Evolutionary conservation across 2,329 filamentous ascomycete species (phyloP), one percentile per base, ranked within the genome.

Genomic region (Colletotrichum sp.): DNA sequence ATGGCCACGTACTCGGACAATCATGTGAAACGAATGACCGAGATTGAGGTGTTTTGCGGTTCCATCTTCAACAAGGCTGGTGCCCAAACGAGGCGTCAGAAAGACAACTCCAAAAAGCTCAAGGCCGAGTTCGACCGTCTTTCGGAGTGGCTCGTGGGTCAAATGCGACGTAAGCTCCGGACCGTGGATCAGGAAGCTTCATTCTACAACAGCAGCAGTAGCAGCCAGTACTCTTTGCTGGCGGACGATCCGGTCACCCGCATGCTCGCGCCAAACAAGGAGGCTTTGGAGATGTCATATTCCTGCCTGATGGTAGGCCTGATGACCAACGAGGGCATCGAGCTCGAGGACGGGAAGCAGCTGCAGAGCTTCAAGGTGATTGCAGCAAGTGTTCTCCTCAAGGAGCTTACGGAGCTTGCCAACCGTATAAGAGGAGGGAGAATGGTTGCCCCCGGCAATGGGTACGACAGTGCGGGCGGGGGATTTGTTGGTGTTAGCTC

Each of bases 21-120:
- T 57, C 83, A 87, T 0, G 82, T 83, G 8, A 79, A 79, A 21
- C 80, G 81, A 0, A 80, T 91, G 9, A 84, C 80, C 0, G 89
- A 91, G 76, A 80, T 88, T 0, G 89, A 91, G 72, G 87, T 89
- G 0, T 90, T 90, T 67, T 88, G 88, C 29, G 89, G 89, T 11
- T 86, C 84, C n/a, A 86, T 91, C n/a, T 80, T 90, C 54, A 90
- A 88, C 79, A 87, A 85, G 74, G 81, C 79, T 0, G 88, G 88
- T 0, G 76, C 82, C 0, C 89, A 89, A 79, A 89, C 86, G 1
- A 81, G 82, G 12, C 85, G 87, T 4, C 87, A 90, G 76, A 85
- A 88, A 4, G 89, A 91, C 61, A 82, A 83, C 3, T 90, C 88
- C 3, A 81, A 85, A 61, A 87, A 87, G 76, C 83, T 91, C 24